Percentiles rank a stretch among this genome's conserved stretches.
Conservation (phyloP, 192 early-diverging fungal species). For the Blastocladiella britannica region DNA sequence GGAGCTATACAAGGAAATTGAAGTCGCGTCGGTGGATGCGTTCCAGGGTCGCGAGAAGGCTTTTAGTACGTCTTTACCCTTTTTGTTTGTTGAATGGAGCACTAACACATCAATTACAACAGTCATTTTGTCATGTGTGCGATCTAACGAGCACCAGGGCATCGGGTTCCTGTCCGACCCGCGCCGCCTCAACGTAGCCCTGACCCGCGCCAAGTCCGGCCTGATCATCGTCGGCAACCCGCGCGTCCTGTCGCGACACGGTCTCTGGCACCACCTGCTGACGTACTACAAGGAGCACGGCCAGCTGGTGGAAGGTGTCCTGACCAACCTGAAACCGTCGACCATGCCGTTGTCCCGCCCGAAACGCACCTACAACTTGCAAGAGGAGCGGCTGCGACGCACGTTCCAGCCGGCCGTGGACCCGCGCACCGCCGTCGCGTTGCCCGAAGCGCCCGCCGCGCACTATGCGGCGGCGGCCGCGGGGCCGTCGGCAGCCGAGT, state of each 20-base stretch:
- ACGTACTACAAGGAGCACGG: constrained; percentile 75
- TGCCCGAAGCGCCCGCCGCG: not conserved
- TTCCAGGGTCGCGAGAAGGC: constrained; percentile 99
- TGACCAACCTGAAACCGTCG: constrained; percentile 68
- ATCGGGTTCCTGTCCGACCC: constrained; percentile 86
- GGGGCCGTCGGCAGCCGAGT: not conserved
- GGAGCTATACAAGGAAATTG: constrained; percentile 95
- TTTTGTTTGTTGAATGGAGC: too few relatives aligned
- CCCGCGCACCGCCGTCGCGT: not conserved
- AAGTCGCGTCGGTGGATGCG: constrained; percentile 95
- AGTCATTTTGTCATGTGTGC: constrained; percentile 94
- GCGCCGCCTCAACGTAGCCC: constrained; percentile 71
- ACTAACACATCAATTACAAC: too few relatives aligned
- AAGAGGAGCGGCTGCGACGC: not conserved
- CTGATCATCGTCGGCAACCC: constrained; percentile 88
- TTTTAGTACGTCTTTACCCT: too few relatives aligned
- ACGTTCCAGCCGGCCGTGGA: not conserved
- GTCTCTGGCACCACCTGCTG: constrained; percentile 90
- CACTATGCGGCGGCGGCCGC: not conserved
- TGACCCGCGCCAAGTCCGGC: constrained; percentile 83
- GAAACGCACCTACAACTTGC: not conserved
- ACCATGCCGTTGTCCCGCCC: constrained; percentile 75
- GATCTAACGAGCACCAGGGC: constrained; percentile 92
- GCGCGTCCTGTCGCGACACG: constrained; percentile 76
- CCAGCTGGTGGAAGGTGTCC: constrained; percentile 78